These are phyloP conservation scores for Oryza brachyantha DNA, from an alignment of 176 grass and related monocot species.

Conservation along the genomic window DNA sequence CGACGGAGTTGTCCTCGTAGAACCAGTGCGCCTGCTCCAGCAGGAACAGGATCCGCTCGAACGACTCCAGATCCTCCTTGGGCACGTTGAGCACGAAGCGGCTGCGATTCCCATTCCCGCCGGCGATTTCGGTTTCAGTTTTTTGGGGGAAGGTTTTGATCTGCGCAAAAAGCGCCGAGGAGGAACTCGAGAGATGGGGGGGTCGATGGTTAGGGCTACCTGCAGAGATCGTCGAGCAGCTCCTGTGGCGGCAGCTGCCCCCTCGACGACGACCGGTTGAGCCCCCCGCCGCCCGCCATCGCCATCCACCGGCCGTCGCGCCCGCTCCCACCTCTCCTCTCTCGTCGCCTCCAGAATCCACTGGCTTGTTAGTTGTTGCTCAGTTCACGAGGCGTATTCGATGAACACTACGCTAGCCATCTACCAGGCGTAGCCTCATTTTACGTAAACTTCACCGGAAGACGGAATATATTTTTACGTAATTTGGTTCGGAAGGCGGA, in stretches of 20 bases:
- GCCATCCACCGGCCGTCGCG: conserved; percentile 35
- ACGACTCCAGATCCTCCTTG: conserved; percentile 91
- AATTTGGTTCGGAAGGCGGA: background rate
- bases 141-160: conserved; percentile 16
- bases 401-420: rapidly evolving
- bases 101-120: conserved; percentile 30
- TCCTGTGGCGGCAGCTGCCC: conserved; percentile 72
- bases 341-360: background rate
- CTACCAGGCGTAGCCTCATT: rapidly evolving
- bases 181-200: conserved; percentile 1
- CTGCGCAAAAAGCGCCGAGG: conserved; percentile 18
- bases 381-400: background rate
- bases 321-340: background rate
- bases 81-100: conserved; percentile 97
- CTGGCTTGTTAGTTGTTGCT: background rate
- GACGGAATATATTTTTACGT: background rate
- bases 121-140: background rate
- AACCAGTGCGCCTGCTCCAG: conserved; percentile 99
- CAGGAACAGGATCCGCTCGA: conserved; percentile 95
- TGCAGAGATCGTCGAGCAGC: conserved; percentile 97
- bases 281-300: conserved; percentile 50
- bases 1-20: conserved; percentile 95
- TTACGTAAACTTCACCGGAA: background rate
- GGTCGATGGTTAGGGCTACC: conserved; percentile 37
- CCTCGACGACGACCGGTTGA: conserved; percentile 44